Percentiles rank a stretch among this genome's conserved stretches.
Conservation (phyloP, 2,329 filamentous ascomycete species). For the Fusarium abutilonis region DNA sequence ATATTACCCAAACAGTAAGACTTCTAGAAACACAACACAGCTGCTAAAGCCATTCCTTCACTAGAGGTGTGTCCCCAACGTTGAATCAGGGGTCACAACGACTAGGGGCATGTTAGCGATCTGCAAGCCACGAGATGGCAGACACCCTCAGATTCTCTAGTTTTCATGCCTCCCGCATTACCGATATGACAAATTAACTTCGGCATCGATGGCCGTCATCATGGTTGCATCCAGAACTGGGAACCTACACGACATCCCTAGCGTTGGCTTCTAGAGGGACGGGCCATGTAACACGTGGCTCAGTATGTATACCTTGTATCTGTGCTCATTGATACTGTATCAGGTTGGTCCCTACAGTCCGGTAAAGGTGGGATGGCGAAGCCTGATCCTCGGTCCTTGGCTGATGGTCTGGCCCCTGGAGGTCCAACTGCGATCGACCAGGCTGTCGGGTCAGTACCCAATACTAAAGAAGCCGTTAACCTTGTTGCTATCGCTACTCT, state of each 20-base stretch:
- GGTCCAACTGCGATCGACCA: not conserved
- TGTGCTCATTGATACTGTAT: not conserved
- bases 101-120: constrained; percentile 1
- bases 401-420: not conserved
- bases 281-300: constrained; percentile 18
- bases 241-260: constrained; percentile 8
- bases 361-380: not conserved
- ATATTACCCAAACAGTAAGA: constrained; percentile 5
- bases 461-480: too few relatives aligned
- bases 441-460: too few relatives aligned
- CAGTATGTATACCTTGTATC: not conserved
- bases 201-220: constrained; percentile 7
- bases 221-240: constrained; percentile 18
- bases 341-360: not conserved
- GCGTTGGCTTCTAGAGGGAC: not conserved
- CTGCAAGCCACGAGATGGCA: constrained; percentile 2
- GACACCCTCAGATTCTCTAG: not conserved
- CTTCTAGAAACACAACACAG: not conserved
- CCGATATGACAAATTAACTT: constrained; percentile 1
- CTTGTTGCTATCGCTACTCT: too few relatives aligned
- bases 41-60: not conserved
- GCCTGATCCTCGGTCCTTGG: not conserved
- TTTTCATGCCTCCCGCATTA: not conserved
- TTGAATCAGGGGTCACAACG: not conserved
- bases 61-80: not conserved